Base-by-base conservation (phyloP, 2,329 filamentous ascomycete genomes). In the Penicillium sp. region DNA sequence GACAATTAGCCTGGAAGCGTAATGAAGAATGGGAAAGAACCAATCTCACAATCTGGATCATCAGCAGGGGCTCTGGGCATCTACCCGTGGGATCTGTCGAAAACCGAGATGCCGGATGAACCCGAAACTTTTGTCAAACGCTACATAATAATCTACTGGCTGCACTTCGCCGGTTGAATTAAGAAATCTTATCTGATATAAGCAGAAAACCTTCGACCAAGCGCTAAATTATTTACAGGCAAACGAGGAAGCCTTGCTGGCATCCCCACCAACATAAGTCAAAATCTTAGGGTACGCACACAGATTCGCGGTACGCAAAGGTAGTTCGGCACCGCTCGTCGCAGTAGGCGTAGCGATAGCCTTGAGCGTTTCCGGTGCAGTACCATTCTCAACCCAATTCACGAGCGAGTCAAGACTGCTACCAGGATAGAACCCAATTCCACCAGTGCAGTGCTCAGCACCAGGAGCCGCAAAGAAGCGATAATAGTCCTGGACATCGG, bases 381-480 rank as follows among this genome's bases (percentile, higher is more conserved):
- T 11, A 2, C 57, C 59, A 5, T 59, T 43, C 42, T 66, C 63
- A 2, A 65, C 60, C 63, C 63, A 65, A 8, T 54, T 41, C 8
- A 64, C 54, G 0, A 65, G 29, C 8, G 50, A 41, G 10, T 40
- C 13, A 31, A 65, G 44, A 10, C 53, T 49, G 14, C 54, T 48
- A 14, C 45, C 51, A 1, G 62, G 63, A 14, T 50, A 29, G 4
- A 45, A 45, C 1, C 63, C 74, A 16, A 34, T 16, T 0, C 73
- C 73, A 13, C 65, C 68, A 6, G 10, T 34, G 41, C 74, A 77
- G 51, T 77, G 72, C 4, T 54, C 59, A 1, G 72, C 68, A 4
- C 74, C 75, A 2, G 75, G 75, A 6, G 70, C 72, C n/a, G 68
- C 59, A 39, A 75, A 77, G 38, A 68, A 65, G 6, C 73, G 69